Percentiles rank a stretch among this genome's conserved stretches.
Conservation (phyloP, 1,284 basidiomycete genomes). For the Heterobasidion annosum region DNA sequence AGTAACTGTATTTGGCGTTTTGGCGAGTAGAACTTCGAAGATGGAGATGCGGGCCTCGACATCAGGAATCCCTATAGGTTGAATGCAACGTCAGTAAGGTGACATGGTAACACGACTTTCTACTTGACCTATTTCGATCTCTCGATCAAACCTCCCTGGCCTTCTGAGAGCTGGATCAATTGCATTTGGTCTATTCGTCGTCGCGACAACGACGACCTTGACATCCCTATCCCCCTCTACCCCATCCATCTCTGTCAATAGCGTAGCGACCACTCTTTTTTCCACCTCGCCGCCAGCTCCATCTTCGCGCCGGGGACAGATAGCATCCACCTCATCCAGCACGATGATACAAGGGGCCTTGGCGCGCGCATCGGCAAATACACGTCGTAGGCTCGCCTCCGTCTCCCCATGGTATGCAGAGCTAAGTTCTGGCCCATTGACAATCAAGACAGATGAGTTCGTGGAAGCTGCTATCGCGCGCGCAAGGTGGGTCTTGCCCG, state of each 20-base stretch:
- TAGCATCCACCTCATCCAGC: slow-evolving; percentile 93
- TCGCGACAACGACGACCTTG: slow-evolving; percentile 90
- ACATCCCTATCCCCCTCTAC: slow-evolving; percentile 56
- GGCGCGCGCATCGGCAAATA: slow-evolving; percentile 80
- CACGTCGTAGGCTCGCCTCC: slow-evolving; percentile 81
- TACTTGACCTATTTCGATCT: slow-evolving; percentile 89
- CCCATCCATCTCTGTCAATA: slow-evolving; percentile 93
- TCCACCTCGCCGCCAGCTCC: slow-evolving; percentile 90
- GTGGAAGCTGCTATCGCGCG: slow-evolving; percentile 82
- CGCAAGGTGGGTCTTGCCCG: slow-evolving; percentile 90
- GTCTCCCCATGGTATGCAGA: slow-evolving; percentile 97
- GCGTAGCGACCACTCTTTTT: slow-evolving; percentile 89
- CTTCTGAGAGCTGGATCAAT: slow-evolving; percentile 93
- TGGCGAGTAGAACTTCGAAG: slow-evolving; percentile 71
- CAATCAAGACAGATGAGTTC: slow-evolving; percentile 73
- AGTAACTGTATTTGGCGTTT: slow-evolving; percentile 72
- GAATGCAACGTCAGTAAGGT: slow-evolving; percentile 2
- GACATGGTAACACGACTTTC: neutral
- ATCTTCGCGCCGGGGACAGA: slow-evolving; percentile 87
- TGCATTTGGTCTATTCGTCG: slow-evolving; percentile 95
- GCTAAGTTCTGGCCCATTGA: slow-evolving; percentile 93
- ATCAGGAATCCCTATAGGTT: slow-evolving; percentile 76
- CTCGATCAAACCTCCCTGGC: slow-evolving; percentile 93
- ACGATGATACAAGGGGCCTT: slow-evolving; percentile 90
- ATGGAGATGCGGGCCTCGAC: slow-evolving; percentile 78